Percentiles rank a stretch among this genome's conserved stretches.
These are phyloP conservation scores for Pyrenopolyporus hunteri DNA, from an alignment of 495 filamentous ascomycete genomes.

Conservation along the genomic window DNA sequence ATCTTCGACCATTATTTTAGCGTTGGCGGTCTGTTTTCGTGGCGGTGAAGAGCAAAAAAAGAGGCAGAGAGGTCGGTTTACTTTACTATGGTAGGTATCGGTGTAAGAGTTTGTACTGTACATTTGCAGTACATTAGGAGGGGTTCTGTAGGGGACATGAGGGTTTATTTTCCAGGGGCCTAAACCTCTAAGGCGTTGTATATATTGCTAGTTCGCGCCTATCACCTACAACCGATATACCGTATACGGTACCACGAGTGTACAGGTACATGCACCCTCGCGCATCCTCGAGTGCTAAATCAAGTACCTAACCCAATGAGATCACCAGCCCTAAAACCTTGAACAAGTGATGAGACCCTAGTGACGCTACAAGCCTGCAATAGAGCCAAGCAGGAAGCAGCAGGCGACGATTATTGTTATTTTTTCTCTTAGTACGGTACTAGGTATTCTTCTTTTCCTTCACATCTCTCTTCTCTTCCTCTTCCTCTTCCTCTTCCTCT, in stretches of 20 bases:
- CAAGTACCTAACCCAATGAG: not conserved
- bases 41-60: constrained; percentile 11
- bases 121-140: too few species aligned
- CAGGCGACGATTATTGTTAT: constrained; percentile 10
- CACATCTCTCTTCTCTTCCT: too few species aligned
- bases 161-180: too few species aligned
- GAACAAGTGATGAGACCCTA: constrained; percentile 25
- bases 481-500: too few species aligned
- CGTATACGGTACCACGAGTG: too few species aligned
- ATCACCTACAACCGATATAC: too few species aligned
- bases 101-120: constrained; percentile 17
- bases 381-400: not conserved
- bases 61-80: too few species aligned
- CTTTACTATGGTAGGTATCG: constrained; percentile 23
- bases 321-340: constrained; percentile 13
- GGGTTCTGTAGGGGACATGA: too few species aligned
- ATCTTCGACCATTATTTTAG: constrained; percentile 5
- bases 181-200: constrained; percentile 2
- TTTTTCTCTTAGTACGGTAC: not conserved
- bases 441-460: too few species aligned
- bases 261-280: too few species aligned
- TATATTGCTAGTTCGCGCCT: not conserved
- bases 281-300: too few species aligned
- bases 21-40: constrained; percentile 13
- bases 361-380: constrained; percentile 26